These are phyloP conservation scores for Fonsecaea erecta DNA, from an alignment of 2,329 filamentous ascomycete genomes.

Conservation along the genomic window DNA sequence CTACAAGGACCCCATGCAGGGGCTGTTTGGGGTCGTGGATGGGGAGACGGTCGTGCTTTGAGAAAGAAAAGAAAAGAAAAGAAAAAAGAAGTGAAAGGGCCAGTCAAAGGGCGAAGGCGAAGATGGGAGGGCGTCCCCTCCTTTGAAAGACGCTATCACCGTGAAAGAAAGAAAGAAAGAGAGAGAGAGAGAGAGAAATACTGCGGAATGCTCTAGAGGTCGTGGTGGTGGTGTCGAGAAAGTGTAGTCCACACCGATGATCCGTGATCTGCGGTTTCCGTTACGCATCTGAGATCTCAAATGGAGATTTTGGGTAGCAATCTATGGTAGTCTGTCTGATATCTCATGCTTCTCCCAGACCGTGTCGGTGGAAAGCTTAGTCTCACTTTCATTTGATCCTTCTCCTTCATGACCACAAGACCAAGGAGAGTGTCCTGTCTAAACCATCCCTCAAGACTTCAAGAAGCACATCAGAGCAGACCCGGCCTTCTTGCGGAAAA, in stretches of 20 bases:
- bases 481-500: not conserved
- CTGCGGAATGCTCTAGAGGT: too few relatives aligned
- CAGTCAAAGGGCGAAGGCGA: not conserved
- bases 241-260: not conserved
- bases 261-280: not conserved
- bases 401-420: not conserved
- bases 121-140: not conserved
- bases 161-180: not conserved
- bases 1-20: constrained; percentile 47
- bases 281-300: not conserved
- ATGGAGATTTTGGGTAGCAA: too few relatives aligned
- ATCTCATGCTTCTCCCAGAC: not conserved
- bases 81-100: not conserved
- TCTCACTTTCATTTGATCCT: not conserved
- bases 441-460: not conserved
- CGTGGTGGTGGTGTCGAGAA: not conserved
- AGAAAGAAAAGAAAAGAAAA: not conserved
- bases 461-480: not conserved
- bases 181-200: too few relatives aligned
- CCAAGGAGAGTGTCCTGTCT: not conserved
- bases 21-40: constrained; percentile 42
- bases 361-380: not conserved
- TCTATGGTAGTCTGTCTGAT: not conserved
- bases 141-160: not conserved
- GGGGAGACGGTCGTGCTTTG: constrained; percentile 11